phyloP scores from a whole-genome alignment of 805 yeast genomes.

The Starmerella tilneyi region DNA sequence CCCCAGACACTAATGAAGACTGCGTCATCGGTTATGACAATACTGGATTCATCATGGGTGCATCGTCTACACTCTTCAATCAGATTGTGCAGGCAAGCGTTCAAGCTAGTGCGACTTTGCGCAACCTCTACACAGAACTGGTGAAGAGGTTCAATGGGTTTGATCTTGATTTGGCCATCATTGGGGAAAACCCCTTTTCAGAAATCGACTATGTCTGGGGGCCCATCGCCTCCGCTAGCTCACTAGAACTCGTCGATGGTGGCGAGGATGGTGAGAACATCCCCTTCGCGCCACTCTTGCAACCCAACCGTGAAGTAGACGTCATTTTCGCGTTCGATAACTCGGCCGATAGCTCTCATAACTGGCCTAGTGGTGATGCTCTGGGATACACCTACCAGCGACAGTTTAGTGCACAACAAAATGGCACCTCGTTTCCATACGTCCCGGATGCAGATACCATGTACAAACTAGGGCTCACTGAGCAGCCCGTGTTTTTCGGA shows the following conservation, averaged over 20 bases:
- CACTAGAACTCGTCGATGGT: conserved; percentile 55
- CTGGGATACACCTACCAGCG: conserved; percentile 24
- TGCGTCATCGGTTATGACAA: conserved; percentile 70
- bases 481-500: conserved; percentile 67
- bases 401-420: conserved; percentile 19
- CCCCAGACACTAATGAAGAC: conserved; percentile 34
- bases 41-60: conserved; percentile 70
- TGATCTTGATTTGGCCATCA: conserved; percentile 49
- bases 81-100: conserved; percentile 45
- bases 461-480: conserved; percentile 34
- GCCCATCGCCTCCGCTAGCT: conserved; percentile 28
- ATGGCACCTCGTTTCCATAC: conserved; percentile 18
- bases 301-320: conserved; percentile 50
- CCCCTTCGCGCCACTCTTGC: conserved; percentile 55
- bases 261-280: conserved; percentile 69
- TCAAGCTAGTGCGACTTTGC: conserved; percentile 26
- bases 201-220: conserved; percentile 18
- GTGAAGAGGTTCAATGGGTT: conserved; percentile 24
- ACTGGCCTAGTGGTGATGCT: conserved; percentile 33
- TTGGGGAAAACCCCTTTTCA: conserved; percentile 61
- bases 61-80: conserved; percentile 74
- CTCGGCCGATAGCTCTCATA: conserved; percentile 29
- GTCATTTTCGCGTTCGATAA: conserved; percentile 43
- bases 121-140: conserved; percentile 31
- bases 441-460: conserved; percentile 35